Base-by-base conservation (phyloP, 2,329 filamentous ascomycete genomes). In the Sphaerostilbella broomeana region DNA sequence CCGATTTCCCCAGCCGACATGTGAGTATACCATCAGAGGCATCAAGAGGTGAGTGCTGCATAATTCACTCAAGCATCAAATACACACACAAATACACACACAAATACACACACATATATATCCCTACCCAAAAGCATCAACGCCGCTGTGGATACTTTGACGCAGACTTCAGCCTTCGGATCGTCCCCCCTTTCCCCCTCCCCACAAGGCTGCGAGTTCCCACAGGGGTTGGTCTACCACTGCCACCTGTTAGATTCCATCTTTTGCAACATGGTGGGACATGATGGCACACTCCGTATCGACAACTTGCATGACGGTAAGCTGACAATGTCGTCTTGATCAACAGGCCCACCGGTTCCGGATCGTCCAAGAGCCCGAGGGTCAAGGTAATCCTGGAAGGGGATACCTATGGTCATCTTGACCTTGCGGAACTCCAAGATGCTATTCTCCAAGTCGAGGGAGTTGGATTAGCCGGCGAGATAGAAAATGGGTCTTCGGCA, bases 1-100 rank as follows among this genome's bases (percentile, higher is more conserved):
- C 25, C 63, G 72, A 20, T 75, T 71, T 44, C 72, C 72, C 1
- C 68, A 66, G 37, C 71, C 71, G 1, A 49, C 58, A 6, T 76
- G 72, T 51, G 63, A 72, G 46, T 76, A 76, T 41, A 41, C 24
- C 34, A 37, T 24, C 10, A 41, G 33, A 31, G 31, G 16, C 27
- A 28, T 29, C 28, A 44, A 44, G 42, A 44, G 42, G 38, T 44
- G 15, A 40, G 36, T 36, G 22, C 20, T 37, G 11, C 3, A 7
- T 13, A 25, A 13, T 17, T 19, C n/a, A n/a, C n/a, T n/a, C n/a
- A n/a, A 16, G 3, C 17, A 15, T 11, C 24, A n/a, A 10, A 12
- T 25, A 25, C 12, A 7, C 22, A 7, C 12, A 25, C 7, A 7
- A 25, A 25, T 25, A 12, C 27, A 22, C n/a, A n/a, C 27, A 9